Evolutionary conservation across 306 rosid species (phyloP), one percentile per base, ranked within the genome.

Genomic region (Vigna hirtella): DNA sequence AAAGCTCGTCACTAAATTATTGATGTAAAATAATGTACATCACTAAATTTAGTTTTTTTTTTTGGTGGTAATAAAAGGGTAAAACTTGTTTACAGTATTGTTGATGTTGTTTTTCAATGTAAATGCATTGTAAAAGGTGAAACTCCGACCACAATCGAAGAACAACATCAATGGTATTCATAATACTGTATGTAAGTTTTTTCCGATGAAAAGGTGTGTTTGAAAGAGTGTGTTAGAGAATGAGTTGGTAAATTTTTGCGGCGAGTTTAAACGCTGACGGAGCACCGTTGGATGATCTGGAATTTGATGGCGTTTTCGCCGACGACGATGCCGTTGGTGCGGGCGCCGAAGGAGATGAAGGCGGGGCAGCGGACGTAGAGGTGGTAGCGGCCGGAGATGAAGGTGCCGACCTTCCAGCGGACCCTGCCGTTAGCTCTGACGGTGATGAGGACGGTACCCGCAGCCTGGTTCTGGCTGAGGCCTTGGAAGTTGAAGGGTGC

Each of bases 381-480:
- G 66, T 93, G 96, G 67, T 96, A 96, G 15, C 62, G 85, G 4
- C 98, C 86, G 0, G 92, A 53, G 13, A 87, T 63, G 66, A 96
- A 89, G 6, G 90, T 4, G 9, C 98, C 99, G 2, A 96, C 91
- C 70, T 93, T 96, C 91, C 91, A 96, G 2, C 99, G 87, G 43
- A 93, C 99, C 36, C 91, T 71, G 1, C 98, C 99, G 40, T 93
- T 93, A 0, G 83, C 38, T 79, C 73, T 91, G 83, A 96, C 43
- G 40, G 34, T 17, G 26, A 91, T 11, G 5, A 69, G 7, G 12
- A 96, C 68, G 14, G 84, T 73, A 4, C 97, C 99, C 74, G 32
- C 36, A 50, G 48, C 0, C 79, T 91, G 82, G 52, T 93, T 96
- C 53, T 87, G 84, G 6, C 64, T 50, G 5, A 96, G 87, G 0